Base-by-base conservation (phyloP, 2,329 filamentous ascomycete genomes). In the Mycocentrospora acerina region DNA sequence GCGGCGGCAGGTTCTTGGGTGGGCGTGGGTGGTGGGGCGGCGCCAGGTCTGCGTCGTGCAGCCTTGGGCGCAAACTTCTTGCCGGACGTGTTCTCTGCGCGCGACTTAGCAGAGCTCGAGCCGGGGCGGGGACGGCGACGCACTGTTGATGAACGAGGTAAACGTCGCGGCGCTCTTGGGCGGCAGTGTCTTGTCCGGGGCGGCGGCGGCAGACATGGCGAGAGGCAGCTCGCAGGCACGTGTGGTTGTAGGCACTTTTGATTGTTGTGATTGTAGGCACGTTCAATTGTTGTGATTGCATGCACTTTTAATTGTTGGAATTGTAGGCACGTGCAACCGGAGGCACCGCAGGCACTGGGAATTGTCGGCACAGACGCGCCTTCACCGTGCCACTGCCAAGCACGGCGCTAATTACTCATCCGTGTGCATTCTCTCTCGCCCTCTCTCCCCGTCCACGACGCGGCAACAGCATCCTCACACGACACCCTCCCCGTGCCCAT, bases 41-140 rank as follows among this genome's bases (percentile, higher is more conserved):
- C 29, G 25, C 42, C 27, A 24, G 33, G 35, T 19, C 72, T 64
- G 34, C 73, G 69, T 27, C 65, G 64, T 19, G 67, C 62, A 32
- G 66, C 70, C 49, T 75, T 76, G 26, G 74, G 74, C 4, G 70
- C 71, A 42, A 74, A 69, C 53, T 71, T 73, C 52, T 71, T 75
- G 57, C 69, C 69, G 13, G 70, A 67, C 40, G 68, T 68, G 45
- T 70, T 68, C 64, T 65, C 57, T 60, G 31, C 2, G 17, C 19
- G 41, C 15, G 36, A 8, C 30, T 57, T 41, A 57, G 54, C 40
- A 32, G 14, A 38, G 44, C 40, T 41, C 31, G 40, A 39, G 46
- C 42, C n/a, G 29, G 27, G 26, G 14, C 16, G 29, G 18, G 19
- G 33, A 29, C 4, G 28, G 27, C 37, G 28, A 54, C 55, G 44